phyloP scores from a whole-genome alignment of 75 land plant species.

The Pseudotsuga menziesii region DNA sequence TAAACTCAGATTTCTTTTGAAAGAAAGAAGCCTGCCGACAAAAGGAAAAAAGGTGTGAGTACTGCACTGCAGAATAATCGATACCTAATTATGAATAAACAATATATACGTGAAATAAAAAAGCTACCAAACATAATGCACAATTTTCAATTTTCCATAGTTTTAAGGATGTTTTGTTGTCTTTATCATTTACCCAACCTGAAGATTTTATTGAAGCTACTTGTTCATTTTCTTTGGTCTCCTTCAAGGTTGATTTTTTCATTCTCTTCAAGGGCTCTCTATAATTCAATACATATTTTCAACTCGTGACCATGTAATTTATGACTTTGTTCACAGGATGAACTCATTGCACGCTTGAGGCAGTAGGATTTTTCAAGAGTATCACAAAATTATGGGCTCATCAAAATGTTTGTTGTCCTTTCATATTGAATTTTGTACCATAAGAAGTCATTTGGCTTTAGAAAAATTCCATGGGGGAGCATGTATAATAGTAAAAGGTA shows the following conservation, averaged over 20 bases:
- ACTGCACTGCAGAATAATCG: background rate
- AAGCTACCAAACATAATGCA: no score
- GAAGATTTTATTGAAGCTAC: no score
- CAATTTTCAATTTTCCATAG: background rate
- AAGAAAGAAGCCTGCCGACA: background rate
- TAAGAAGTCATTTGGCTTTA: background rate
- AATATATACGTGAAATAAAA: no score
- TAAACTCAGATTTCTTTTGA: background rate
- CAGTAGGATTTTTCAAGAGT: background rate
- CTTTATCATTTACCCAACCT: no score
- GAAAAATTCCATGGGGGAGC: background rate
- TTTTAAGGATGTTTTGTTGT: background rate
- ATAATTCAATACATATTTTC: background rate
- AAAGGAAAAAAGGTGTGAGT: slow-evolving; percentile 6
- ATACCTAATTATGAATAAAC: no score
- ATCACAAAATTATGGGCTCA: background rate
- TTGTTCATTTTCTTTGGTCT: no score
- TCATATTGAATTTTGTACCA: background rate
- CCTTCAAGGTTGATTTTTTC: background rate
- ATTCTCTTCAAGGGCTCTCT: background rate
- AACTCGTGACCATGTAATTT: background rate
- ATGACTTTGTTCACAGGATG: background rate
- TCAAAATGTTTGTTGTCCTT: background rate
- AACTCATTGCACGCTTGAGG: slow-evolving; percentile 8
- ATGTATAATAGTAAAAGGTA: background rate